phyloP scores from a whole-genome alignment of 108 stramenopile genomes.

The Nitzschia sp. region DNA sequence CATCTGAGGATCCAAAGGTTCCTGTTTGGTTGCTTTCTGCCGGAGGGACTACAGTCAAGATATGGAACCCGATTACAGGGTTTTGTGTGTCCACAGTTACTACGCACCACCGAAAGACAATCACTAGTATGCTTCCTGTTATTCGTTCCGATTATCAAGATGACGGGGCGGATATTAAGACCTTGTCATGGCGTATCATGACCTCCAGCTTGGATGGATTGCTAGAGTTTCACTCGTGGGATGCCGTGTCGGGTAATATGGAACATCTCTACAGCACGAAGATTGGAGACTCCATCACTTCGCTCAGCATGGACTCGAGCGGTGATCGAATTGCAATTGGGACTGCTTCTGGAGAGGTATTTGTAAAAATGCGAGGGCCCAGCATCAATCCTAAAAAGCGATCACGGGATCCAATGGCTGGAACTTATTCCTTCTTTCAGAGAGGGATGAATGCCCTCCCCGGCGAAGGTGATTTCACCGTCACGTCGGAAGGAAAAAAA shows the following conservation, averaged over 20 bases:
- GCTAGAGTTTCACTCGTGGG: slow-evolving; percentile 72
- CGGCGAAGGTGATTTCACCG: slow-evolving; percentile 62
- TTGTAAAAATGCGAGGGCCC: slow-evolving; percentile 57
- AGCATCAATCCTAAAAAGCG: slow-evolving; percentile 45
- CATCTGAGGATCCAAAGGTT: slow-evolving; percentile 37
- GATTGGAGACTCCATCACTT: slow-evolving; percentile 59
- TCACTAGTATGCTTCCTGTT: slow-evolving; percentile 63
- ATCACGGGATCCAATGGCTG: slow-evolving; percentile 64
- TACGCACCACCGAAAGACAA: slow-evolving; percentile 84
- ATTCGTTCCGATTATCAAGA: slow-evolving; percentile 38
- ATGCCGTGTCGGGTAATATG: slow-evolving; percentile 43
- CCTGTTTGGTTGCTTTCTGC: slow-evolving; percentile 72
- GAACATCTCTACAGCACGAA: slow-evolving; percentile 73
- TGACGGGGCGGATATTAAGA: slow-evolving; percentile 30
- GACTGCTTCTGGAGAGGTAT: slow-evolving; percentile 61
- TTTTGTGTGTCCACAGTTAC: slow-evolving; percentile 51
- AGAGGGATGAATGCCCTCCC: slow-evolving; percentile 70
- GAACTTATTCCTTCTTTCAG: slow-evolving; percentile 79
- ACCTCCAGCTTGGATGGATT: slow-evolving; percentile 77
- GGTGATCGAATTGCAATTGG: slow-evolving; percentile 74
- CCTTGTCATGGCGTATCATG: slow-evolving; percentile 49
- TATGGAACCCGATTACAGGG: slow-evolving; percentile 81
- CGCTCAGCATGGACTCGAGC: slow-evolving; percentile 53
- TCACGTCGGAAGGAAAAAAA: slow-evolving; percentile 48
- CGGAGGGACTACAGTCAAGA: slow-evolving; percentile 77